Evolutionary conservation across 768 basidiomycete genomes (phyloP).

Genomic region (Tephrocybe sp.): DNA sequence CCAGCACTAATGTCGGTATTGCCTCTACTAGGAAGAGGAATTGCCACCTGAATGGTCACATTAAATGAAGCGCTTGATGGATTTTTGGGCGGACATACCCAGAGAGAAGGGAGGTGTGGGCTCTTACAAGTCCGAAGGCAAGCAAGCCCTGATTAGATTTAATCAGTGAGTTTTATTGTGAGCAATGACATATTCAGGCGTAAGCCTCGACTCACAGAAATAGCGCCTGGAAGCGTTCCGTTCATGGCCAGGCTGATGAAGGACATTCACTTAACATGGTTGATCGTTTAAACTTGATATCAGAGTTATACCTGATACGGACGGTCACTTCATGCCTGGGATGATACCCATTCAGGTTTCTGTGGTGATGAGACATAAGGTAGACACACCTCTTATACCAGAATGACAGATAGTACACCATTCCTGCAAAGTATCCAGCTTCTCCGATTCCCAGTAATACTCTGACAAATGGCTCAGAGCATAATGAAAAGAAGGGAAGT

Average conservation of each 20-base stretch:
- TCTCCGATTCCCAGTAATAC: conserved; percentile 58
- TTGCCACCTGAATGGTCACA: conserved; percentile 42
- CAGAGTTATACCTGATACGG: conserved; percentile 37
- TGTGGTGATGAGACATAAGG: not conserved
- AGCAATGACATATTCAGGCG: too few species aligned
- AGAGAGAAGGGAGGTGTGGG: conserved; percentile 38
- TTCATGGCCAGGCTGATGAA: conserved; percentile 49
- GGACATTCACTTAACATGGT: too few species aligned
- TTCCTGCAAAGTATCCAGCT: conserved; percentile 57
- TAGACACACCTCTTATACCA: conserved; percentile 43
- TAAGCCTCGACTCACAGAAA: conserved; percentile 33
- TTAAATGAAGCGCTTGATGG: conserved; percentile 20
- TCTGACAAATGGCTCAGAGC: conserved; percentile 14
- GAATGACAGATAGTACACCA: conserved; percentile 61
- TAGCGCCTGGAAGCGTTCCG: conserved; percentile 52
- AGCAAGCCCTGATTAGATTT: conserved; percentile 39
- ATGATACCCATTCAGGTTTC: not conserved
- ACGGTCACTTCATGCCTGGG: conserved; percentile 46
- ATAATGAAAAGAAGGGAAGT: not conserved
- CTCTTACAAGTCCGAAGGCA: conserved; percentile 54
- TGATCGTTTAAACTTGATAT: too few species aligned
- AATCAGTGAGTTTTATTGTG: not conserved
- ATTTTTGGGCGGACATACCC: conserved; percentile 28
- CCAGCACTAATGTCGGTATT: conserved; percentile 55
- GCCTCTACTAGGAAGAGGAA: conserved; percentile 56